Evolutionary conservation across 148 eudicot species (phyloP), one percentile per base, ranked within the genome.

Genomic region (Rhododendron ovatum): DNA sequence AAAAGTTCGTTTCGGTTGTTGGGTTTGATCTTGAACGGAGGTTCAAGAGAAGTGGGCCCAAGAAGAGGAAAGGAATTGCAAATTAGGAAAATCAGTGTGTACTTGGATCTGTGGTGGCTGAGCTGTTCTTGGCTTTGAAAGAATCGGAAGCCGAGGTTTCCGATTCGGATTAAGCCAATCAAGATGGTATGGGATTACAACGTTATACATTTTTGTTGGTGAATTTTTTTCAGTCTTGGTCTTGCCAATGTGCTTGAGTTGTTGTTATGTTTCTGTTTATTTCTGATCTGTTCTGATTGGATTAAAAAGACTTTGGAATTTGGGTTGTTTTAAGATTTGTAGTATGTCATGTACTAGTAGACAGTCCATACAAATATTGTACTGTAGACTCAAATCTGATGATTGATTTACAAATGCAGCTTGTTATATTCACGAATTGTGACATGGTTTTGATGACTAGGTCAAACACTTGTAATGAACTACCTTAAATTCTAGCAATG

Each of bases 121-220:
- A 67, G 61, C 35, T 43, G 78, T 26, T 43, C 48, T 63, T 17
- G 43, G 13, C 2, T 48, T 84, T 73, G 81, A 80, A 81, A 53
- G 78, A 75, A 51, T n/a, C 47, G 47, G 41, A 61, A 69, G 85
- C 65, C 80, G 81, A 86, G 87, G 82, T 81, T 86, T 89, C 90
- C 83, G 95, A 91, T 93, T 91, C 87, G 85, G 87, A 87, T 86
- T 57, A 85, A 88, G 89, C 57, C 45, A 13, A n/a, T 73, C 88
- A 63, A 65, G 55, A 93, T 93, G 95, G 95, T 93, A 92, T 53
- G 67, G 78, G 6, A 15, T 55, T 55, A 55, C 17, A 53, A 6
- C 22, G 6, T 69, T 12, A 69, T 4, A 11, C 20, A 30, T 30
- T 71, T 71, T 28, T 33, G 76, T 33, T 14, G 4, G 33, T 12